Evolutionary conservation across 2,329 filamentous ascomycete genomes (phyloP), one percentile per base, ranked within the genome.

Genomic region (Sclerotinia borealis): DNA sequence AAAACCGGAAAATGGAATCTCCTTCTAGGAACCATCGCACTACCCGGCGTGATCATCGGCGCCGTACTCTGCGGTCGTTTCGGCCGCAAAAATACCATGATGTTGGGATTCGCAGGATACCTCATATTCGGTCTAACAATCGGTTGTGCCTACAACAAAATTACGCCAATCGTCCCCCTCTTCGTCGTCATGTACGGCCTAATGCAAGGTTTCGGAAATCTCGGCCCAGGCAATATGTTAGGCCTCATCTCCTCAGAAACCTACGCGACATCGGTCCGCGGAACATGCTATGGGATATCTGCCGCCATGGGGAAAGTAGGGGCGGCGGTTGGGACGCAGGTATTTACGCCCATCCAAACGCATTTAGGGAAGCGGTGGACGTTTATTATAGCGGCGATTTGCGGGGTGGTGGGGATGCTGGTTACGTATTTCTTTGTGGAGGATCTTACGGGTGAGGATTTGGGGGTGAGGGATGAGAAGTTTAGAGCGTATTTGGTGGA

Each of bases 151-250:
- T 83, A 81, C 66, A 71, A 80, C 43, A 71, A 76, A 45, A 77
- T 83, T 66, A 79, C 77, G 17, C 75, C 77, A n/a, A 79, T 81
- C 54, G 71, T 83, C 4, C 79, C 81, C 0, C 75, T 81, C 5
- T 83, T 83, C 67, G 76, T 83, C 13, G 75, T 83, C 19, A 78
- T 83, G 63, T 83, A 83, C 66, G 81, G 80, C 1, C 71, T 83
- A 4, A 79, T 83, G 76, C 79, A 80, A 65, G 78, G 76, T 29
- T 78, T 76, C 1, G 79, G 80, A 0, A 80, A 82, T 63, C 70
- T 83, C 60, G 81, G 81, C 0, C 81, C 81, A 0, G 81, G 81
- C 0, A 78, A 81, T 47, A 82, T 80, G 72, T 75, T 83, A 4
- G 80, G 80, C 0, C 72, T 83, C 3, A 69, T 83, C 7, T 81